Percentiles rank a stretch among this genome's conserved stretches.
Evolutionary conservation across 768 basidiomycete genomes (phyloP).

Genomic region (Lanmaoa rubissima): DNA sequence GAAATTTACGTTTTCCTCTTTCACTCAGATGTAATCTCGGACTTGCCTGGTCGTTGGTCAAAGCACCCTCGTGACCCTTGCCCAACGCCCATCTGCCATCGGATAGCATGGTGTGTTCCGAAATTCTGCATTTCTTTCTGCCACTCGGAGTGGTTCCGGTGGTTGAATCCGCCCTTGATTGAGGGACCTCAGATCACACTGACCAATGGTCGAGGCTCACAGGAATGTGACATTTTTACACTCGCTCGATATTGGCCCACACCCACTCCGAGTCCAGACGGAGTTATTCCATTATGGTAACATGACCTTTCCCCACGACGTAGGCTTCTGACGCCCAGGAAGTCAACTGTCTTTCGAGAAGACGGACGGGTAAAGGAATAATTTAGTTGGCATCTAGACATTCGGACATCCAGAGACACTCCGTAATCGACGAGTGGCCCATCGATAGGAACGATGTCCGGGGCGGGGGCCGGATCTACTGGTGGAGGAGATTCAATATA

Average conservation of each 20-base stretch:
- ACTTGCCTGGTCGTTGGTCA: background rate
- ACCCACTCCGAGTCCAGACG: background rate
- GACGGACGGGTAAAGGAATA: background rate
- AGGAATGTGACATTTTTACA: background rate
- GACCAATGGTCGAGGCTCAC: background rate
- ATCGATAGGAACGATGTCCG: constrained; percentile 21
- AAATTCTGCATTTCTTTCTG: background rate
- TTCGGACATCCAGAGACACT: background rate
- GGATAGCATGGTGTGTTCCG: background rate
- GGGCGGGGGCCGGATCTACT: constrained; percentile 6
- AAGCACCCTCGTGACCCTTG: background rate
- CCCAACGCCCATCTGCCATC: background rate
- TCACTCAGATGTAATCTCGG: background rate
- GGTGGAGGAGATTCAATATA: background rate
- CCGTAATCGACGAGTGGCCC: no score
- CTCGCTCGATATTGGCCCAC: background rate
- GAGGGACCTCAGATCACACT: background rate
- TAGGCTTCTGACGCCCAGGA: constrained; percentile 8
- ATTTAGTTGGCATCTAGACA: background rate
- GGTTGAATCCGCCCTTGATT: background rate
- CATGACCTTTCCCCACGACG: background rate
- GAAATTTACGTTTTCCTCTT: background rate
- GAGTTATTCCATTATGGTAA: background rate
- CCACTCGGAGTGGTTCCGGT: background rate
- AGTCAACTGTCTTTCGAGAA: constrained; percentile 3